Evolutionary conservation across 1,284 basidiomycete species (phyloP), one percentile per base, ranked within the genome.

Genomic region (Naganishia albida): DNA sequence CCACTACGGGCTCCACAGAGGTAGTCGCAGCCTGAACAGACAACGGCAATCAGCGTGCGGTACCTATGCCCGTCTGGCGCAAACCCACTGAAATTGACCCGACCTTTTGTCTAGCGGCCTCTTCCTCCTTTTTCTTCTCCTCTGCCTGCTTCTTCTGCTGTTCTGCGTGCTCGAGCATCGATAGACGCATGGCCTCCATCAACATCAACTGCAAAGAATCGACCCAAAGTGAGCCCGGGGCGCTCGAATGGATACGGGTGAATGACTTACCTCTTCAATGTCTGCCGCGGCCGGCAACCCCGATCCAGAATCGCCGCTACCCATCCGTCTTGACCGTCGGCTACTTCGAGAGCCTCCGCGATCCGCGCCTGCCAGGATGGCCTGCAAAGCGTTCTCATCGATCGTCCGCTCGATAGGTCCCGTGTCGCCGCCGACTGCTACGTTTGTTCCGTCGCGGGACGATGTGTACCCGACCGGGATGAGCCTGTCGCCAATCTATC

Each of bases 131-230:
- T 46, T 34, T 62, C 48, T 62, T 66, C 23, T 73, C 73, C n/a
- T 74, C 72, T 18, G 69, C 71, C 8, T 71, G 67, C 51, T 75
- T 74, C 3, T 72, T 72, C 67, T 78, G 78, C 75, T 82, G 78
- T 68, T 84, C 82, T 69, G 85, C 84, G 69, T 98, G 93, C 71
- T 99, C 95, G 62, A 96, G 77, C 69, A 98, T 82, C 50, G 93
- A 96, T 65, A 97, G 81, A 48, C 95, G 87, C 93, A 99, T 97
- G 1, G 95, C 96, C 80, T 99, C 95, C 91, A 95, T 94, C 62
- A 99, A 83, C 94, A 99, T 97, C 53, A 98, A 81, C 90, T 97
- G 72, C 49, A 69, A 72, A 15, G 66, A 65, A 64, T 64, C 55
- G n/a, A 20, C 20, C 23, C 20, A 23, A 25, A 4, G 34, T 34